phyloP scores from a whole-genome alignment of 2,329 filamentous ascomycete genomes.

The Karstenula rhodostoma region DNA sequence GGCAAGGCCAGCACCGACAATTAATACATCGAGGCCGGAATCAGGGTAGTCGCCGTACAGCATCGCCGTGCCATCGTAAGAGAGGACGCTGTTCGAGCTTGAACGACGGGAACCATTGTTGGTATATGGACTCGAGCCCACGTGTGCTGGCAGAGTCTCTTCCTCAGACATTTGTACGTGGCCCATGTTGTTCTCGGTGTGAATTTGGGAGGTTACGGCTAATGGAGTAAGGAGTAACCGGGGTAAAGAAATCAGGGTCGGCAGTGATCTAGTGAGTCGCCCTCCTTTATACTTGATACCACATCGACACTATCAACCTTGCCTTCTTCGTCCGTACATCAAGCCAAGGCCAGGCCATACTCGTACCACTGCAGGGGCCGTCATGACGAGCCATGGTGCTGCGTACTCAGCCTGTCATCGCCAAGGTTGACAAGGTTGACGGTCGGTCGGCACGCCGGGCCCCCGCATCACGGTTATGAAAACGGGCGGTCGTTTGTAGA shows the following conservation, averaged over 20 bases:
- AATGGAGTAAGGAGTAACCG: neutral
- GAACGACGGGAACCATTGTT: neutral
- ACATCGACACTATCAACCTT: neutral
- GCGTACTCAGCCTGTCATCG: neutral
- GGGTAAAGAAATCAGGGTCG: too few relatives aligned
- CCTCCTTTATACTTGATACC: neutral
- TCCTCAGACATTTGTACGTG: neutral
- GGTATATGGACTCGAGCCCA: neutral
- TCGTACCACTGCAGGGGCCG: neutral
- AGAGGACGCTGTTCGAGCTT: constrained; percentile 8
- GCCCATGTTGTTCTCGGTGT: constrained; percentile 2
- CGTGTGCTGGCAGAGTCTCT: neutral
- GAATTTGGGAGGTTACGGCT: neutral
- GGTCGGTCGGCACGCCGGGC: neutral
- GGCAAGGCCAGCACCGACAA: constrained; percentile 35
- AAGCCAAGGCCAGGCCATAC: neutral
- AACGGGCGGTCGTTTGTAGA: neutral
- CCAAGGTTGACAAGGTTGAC: constrained; percentile 2
- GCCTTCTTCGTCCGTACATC: neutral
- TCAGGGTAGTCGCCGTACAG: constrained; percentile 38
- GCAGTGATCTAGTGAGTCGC: neutral
- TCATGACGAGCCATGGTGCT: neutral
- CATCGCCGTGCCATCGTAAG: constrained; percentile 8
- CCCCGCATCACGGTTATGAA: constrained; percentile 9
- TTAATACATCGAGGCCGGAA: constrained; percentile 33